A percentile compares a stretch with the other conserved stretches of the same genome.
Evolutionary conservation across 148 eudicot species (phyloP).

Genomic region (Camellia sinensis): DNA sequence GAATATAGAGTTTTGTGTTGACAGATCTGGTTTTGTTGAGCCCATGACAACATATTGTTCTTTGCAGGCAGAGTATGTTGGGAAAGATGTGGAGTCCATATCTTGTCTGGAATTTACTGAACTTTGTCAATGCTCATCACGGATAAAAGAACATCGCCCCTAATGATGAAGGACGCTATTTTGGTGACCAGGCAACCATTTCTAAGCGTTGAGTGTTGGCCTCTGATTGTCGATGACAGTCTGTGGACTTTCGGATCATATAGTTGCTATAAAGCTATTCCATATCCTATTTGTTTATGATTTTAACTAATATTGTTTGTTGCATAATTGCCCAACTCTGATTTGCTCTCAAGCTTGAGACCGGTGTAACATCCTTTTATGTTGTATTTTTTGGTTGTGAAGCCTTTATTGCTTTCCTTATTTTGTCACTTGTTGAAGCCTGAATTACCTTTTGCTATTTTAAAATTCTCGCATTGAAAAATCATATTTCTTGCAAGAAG

Average conservation of each 20-base stretch:
- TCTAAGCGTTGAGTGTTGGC: too few relatives aligned
- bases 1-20: neutral
- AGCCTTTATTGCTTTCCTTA: neutral
- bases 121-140: slow-evolving; percentile 42
- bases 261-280: too few relatives aligned
- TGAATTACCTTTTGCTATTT: neutral
- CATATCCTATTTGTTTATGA: too few relatives aligned
- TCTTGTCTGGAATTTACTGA: slow-evolving; percentile 80
- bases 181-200: too few relatives aligned
- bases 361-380: neutral
- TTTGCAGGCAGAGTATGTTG: slow-evolving; percentile 92
- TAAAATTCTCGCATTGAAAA: neutral
- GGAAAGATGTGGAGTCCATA: slow-evolving; percentile 92
- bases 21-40: neutral
- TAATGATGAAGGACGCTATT: too few relatives aligned
- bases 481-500: neutral
- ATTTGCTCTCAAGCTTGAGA: too few relatives aligned
- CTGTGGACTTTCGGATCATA: too few relatives aligned
- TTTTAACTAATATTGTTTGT: too few relatives aligned
- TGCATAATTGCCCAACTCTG: too few relatives aligned
- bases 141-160: too few relatives aligned
- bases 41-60: slow-evolving; percentile 10
- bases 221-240: too few relatives aligned
- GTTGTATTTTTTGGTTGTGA: neutral
- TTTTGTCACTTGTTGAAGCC: too few relatives aligned